These are phyloP conservation scores for Pseudogymnoascus sp. DNA, from an alignment of 2,329 filamentous ascomycete species.

Conservation along the genomic window DNA sequence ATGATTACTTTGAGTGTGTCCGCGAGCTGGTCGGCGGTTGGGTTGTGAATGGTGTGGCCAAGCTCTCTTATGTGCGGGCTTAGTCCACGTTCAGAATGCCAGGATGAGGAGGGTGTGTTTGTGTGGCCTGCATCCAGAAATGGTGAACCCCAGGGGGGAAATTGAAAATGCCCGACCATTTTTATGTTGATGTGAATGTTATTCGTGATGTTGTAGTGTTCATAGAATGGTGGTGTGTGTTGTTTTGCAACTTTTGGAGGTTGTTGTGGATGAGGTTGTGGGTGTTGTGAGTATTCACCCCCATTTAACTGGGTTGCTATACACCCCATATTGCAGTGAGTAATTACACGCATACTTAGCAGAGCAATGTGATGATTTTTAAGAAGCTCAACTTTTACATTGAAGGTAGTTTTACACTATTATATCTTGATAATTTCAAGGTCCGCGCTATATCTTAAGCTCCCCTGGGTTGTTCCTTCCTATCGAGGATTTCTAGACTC, in stretches of 20 bases:
- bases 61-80: conserved; percentile 18
- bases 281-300: neutral
- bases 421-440: neutral
- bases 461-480: neutral
- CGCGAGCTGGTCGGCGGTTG: conserved; percentile 24
- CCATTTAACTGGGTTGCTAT: neutral
- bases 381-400: neutral
- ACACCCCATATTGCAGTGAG: neutral
- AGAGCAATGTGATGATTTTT: neutral
- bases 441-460: neutral
- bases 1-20: conserved; percentile 26
- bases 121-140: conserved; percentile 4
- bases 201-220: neutral
- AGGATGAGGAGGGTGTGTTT: conserved; percentile 5
- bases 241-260: neutral
- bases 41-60: conserved; percentile 23
- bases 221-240: neutral
- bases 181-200: neutral
- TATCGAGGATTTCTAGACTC: neutral
- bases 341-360: neutral
- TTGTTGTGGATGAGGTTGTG: neutral
- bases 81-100: conserved; percentile 11
- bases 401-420: neutral
- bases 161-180: neutral
- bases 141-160: conserved; percentile 4